A percentile compares a stretch with the other conserved stretches of the same genome.
These are phyloP conservation scores for Cyphellophora europaea DNA, from an alignment of 2,329 filamentous ascomycete genomes.

Conservation along the genomic window DNA sequence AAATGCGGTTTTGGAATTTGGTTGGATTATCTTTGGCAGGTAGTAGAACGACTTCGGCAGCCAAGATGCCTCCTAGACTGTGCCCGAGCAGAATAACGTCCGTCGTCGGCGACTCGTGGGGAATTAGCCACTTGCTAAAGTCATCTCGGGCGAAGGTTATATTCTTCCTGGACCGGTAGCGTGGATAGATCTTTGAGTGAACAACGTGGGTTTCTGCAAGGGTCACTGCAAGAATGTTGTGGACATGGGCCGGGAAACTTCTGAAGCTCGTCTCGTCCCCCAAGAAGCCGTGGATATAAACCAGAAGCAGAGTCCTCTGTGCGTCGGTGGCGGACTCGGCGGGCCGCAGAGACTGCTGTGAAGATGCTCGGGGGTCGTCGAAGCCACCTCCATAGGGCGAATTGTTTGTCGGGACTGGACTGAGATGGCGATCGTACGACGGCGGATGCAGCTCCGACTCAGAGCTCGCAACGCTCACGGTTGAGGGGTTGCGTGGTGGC, in stretches of 20 bases:
- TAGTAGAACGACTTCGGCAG: slow-evolving; percentile 68
- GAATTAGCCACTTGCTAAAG: slow-evolving; percentile 71
- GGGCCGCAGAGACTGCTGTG: slow-evolving; percentile 22
- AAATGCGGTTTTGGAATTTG: slow-evolving; percentile 61
- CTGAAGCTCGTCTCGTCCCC: slow-evolving; percentile 80
- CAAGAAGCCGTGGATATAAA: slow-evolving; percentile 88
- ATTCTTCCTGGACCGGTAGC: slow-evolving; percentile 33
- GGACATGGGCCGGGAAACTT: slow-evolving; percentile 80
- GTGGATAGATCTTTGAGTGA: slow-evolving; percentile 60
- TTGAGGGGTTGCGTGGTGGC: slow-evolving; percentile 3
- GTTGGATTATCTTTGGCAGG: slow-evolving; percentile 18
- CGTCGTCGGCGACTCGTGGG: slow-evolving; percentile 63
- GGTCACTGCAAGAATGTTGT: slow-evolving; percentile 59
- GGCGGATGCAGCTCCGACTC: too few species aligned
- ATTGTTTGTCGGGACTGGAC: too few species aligned
- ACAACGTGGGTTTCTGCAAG: slow-evolving; percentile 67
- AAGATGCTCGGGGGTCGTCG: slow-evolving; percentile 20
- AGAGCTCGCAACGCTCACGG: slow-evolving; percentile 1
- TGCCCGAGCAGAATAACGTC: slow-evolving; percentile 80
- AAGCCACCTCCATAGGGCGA: slow-evolving; percentile 15
- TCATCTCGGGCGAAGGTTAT: slow-evolving; percentile 63
- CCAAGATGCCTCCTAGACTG: slow-evolving; percentile 79
- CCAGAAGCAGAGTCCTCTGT: slow-evolving; percentile 54
- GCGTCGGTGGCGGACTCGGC: slow-evolving; percentile 18
- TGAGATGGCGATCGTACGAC: too few species aligned